phyloP scores from a whole-genome alignment of 2,329 filamentous ascomycete genomes.

The Ciborinia camelliae region DNA sequence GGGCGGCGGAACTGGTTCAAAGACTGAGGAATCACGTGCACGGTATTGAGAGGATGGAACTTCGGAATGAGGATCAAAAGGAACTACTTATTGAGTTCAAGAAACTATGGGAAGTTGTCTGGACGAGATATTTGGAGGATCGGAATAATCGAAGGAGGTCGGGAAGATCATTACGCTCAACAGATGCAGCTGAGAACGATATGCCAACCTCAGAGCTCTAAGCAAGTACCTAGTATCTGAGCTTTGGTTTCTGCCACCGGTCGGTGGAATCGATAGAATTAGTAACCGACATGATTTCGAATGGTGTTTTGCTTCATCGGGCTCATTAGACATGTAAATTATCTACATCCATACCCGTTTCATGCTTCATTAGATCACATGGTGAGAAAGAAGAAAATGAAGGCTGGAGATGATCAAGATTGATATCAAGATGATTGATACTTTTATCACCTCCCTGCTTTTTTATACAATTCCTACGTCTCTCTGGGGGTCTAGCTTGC shows the following conservation, averaged over 20 bases:
- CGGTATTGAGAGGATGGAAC: slow-evolving; percentile 21
- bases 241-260: not conserved
- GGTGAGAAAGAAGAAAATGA: not conserved
- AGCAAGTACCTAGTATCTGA: not conserved
- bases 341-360: not conserved
- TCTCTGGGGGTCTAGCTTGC: not conserved
- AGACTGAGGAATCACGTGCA: slow-evolving; percentile 23
- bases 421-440: not conserved
- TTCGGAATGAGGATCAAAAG: slow-evolving; percentile 21
- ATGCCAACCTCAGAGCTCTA: not conserved
- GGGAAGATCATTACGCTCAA: slow-evolving; percentile 8
- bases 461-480: not conserved
- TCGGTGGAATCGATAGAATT: not conserved
- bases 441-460: not conserved
- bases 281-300: not conserved
- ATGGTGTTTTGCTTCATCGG: not conserved
- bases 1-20: slow-evolving; percentile 23
- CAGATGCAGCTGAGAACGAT: slow-evolving; percentile 3
- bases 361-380: not conserved
- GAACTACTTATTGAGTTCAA: slow-evolving; percentile 26
- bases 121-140: slow-evolving; percentile 20
- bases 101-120: slow-evolving; percentile 26
- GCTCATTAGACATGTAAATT: not conserved
- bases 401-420: not conserved
- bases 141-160: slow-evolving; percentile 3